Conservation (phyloP, 176 grass and related monocot genomes). For the Aegilops umbellulata region DNA sequence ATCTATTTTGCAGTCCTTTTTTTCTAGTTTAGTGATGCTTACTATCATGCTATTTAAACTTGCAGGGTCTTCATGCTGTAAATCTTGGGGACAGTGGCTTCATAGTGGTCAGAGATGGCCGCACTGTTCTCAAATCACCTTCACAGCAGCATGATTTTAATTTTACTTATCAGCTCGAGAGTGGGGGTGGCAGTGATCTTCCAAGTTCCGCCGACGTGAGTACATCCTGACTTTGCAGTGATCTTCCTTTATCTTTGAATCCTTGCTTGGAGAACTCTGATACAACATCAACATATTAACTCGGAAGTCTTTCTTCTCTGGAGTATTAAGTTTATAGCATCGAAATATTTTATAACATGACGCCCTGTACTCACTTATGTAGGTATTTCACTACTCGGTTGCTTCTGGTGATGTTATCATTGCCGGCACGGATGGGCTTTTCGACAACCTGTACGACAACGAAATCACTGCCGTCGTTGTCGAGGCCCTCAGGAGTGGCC, state of each 20-base stretch:
- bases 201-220: constrained; percentile 91
- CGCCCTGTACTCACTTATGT: background rate
- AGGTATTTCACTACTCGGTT: constrained; percentile 80
- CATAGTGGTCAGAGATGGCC: constrained; percentile 81
- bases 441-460: constrained; percentile 86
- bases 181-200: constrained; percentile 91
- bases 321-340: background rate
- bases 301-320: background rate
- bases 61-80: constrained; percentile 77
- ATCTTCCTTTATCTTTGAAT: background rate
- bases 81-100: constrained; percentile 98
- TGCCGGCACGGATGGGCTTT: constrained; percentile 94
- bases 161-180: constrained; percentile 98
- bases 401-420: constrained; percentile 78
- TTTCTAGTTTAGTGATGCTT: background rate
- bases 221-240: background rate
- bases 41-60: background rate
- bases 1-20: background rate
- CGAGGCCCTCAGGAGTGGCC: constrained; percentile 63
- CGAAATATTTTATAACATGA: background rate
- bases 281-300: background rate
- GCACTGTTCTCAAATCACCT: constrained; percentile 83
- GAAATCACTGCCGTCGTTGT: constrained; percentile 83
- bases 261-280: background rate
- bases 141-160: constrained; percentile 99